Conservation (phyloP, 257 asterid genomes). For the Salvia miltiorrhiza region DNA sequence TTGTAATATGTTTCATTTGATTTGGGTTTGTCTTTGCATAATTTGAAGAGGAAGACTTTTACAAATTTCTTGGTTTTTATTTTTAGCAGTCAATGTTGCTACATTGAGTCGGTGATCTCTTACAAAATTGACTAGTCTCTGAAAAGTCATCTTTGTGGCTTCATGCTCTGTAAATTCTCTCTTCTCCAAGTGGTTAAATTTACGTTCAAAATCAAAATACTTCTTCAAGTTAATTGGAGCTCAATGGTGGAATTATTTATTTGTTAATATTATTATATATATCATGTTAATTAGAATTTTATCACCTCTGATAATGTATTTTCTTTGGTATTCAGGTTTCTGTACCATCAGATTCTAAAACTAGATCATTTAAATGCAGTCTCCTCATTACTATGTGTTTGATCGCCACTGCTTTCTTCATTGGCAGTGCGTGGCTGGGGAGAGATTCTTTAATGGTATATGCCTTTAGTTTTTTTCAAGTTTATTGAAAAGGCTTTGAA, state of each 20-base stretch:
- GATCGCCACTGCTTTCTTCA: constrained; percentile 49
- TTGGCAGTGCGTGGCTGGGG: constrained; percentile 39
- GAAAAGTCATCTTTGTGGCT: neutral
- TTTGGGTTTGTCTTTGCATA: neutral
- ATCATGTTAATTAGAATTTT: neutral
- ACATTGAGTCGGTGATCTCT: neutral
- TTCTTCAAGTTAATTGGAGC: neutral
- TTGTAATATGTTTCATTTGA: neutral
- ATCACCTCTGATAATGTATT: neutral
- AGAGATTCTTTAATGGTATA: constrained; percentile 40
- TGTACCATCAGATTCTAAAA: constrained; percentile 36
- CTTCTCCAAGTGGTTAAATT: neutral
- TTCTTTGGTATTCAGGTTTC: constrained; percentile 40
- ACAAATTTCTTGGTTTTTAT: neutral
- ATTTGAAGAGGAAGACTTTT: neutral
- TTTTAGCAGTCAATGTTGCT: neutral
- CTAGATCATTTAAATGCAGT: constrained; percentile 46
- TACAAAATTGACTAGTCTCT: neutral
- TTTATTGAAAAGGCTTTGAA: no score
- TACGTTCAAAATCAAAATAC: neutral
- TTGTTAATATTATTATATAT: neutral
- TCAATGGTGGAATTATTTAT: neutral
- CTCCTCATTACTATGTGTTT: constrained; percentile 39
- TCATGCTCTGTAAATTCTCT: neutral
- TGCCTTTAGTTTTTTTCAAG: neutral